Base-by-base conservation (phyloP, 495 filamentous ascomycete genomes). In the Neurospora sp. region DNA sequence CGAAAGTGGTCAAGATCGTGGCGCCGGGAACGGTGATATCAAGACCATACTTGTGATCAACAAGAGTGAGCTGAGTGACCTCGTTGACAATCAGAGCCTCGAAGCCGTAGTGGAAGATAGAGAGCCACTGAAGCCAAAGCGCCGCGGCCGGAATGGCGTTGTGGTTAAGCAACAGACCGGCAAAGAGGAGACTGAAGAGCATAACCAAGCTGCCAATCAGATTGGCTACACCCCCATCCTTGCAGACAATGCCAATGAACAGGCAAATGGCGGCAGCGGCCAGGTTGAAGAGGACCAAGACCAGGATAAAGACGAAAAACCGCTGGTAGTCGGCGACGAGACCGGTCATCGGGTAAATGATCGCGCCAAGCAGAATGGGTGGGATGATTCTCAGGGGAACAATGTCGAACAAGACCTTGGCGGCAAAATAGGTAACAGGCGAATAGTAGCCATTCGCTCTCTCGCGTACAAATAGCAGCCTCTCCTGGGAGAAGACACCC, bases 31-130 rank as follows among this genome's bases (percentile, higher is more conserved):
- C 94, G 75, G 95, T 94, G 70, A 99, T 99, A 78, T 98, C 92
- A 4, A 99, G 87, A 4, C 96, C 96, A 76, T 93, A 96, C 81
- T 98, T 96, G 79, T 96, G 90, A 78, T 99, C 96, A 69, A 94
- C 88, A 73, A 99, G 87, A 2, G 91, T 93, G 74, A 98, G 85
- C 80, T 91, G 93, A n/a, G 90, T 89, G 70, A 98, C 96, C 83
- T 99, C 96, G 80, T 99, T 99, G 78, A 99, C 96, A 74, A 98
- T 96, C 31, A 99, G 87, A 3, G 93, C 92, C 84, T 98, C 96
- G 77, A 99, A 98, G 3, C 91, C 96, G 79, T 97, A 99, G 80
- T 99, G 96, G 89, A 98, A 99, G 76, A 99, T 99, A 23, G 94
- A 97, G n/a, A 98, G 86, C 84, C 94, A 84, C 83, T 99, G 96